A percentile compares a stretch with the other conserved stretches of the same genome.
Conservation (phyloP, 768 basidiomycete genomes). For the Crepidotus variabilis region DNA sequence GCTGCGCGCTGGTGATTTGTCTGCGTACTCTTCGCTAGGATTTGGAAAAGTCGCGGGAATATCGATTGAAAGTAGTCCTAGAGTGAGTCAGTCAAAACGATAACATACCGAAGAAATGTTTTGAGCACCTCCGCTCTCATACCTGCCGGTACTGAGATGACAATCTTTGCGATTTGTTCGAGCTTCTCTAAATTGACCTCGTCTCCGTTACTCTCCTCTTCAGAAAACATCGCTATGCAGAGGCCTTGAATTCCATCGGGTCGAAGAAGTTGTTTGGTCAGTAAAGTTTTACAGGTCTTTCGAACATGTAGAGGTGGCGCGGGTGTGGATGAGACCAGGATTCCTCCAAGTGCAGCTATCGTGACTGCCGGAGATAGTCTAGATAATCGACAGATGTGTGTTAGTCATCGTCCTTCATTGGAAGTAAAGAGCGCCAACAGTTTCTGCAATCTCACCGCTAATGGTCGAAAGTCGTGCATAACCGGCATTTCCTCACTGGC, state of each 20-base stretch:
- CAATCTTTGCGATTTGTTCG: constrained; percentile 63
- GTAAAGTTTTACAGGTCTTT: constrained; percentile 56
- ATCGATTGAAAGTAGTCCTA: constrained; percentile 63
- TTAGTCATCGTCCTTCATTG: constrained; percentile 9
- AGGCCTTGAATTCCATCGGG: constrained; percentile 69
- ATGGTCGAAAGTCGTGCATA: constrained; percentile 44
- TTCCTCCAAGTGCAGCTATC: constrained; percentile 59
- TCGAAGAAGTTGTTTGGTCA: constrained; percentile 68
- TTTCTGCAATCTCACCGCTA: constrained; percentile 53
- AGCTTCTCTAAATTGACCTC: constrained; percentile 65
- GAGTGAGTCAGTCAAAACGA: neutral
- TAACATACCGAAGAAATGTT: neutral
- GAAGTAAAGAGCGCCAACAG: constrained; percentile 41
- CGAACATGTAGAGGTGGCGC: constrained; percentile 47
- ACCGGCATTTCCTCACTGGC: constrained; percentile 32
- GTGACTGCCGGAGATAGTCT: constrained; percentile 66
- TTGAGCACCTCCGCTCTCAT: constrained; percentile 47
- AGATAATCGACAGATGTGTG: constrained; percentile 16
- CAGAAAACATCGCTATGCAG: constrained; percentile 65
- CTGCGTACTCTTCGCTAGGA: constrained; percentile 42
- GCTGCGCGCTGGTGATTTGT: constrained; percentile 54
- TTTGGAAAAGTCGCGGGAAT: constrained; percentile 49
- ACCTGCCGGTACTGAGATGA: constrained; percentile 58
- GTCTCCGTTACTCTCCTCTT: constrained; percentile 44
- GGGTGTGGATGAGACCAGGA: constrained; percentile 43